Percentiles rank a stretch among this genome's conserved stretches.
Evolutionary conservation across 192 early-diverging fungal species (phyloP).

Genomic region (Backusella macrospora): DNA sequence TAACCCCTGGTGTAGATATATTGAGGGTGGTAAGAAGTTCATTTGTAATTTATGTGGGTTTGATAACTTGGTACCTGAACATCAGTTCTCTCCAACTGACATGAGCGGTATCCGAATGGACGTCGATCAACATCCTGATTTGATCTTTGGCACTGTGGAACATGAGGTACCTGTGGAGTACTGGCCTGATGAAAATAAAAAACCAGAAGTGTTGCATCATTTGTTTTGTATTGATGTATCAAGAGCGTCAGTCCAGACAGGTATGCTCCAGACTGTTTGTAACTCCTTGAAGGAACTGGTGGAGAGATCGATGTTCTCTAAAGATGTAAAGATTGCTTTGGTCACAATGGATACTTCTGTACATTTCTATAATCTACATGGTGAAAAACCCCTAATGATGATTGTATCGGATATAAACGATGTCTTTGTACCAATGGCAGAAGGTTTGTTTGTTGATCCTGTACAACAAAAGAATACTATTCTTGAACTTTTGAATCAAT

Average conservation of each 20-base stretch:
- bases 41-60: constrained; percentile 93
- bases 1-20: constrained; percentile 88
- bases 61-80: constrained; percentile 83
- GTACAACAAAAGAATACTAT: constrained; percentile 77
- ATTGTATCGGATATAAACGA: constrained; percentile 91
- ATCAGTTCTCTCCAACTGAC: constrained; percentile 95
- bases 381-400: constrained; percentile 85
- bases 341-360: constrained; percentile 88
- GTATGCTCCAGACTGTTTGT: constrained; percentile 73
- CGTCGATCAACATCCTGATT: constrained; percentile 82
- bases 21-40: constrained; percentile 89
- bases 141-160: constrained; percentile 88
- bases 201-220: constrained; percentile 70
- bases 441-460: constrained; percentile 91
- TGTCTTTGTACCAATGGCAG: constrained; percentile 91
- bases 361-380: constrained; percentile 95
- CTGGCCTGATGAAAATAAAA: constrained; percentile 52
- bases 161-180: constrained; percentile 83
- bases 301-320: constrained; percentile 48
- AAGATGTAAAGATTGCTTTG: constrained; percentile 76
- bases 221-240: constrained; percentile 97
- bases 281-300: constrained; percentile 73
- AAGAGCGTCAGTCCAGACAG: constrained; percentile 82
- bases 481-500: constrained; percentile 75
- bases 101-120: constrained; percentile 90